Base-by-base conservation (phyloP, 2,329 filamentous ascomycete genomes). In the Ceratocystis colombiana region DNA sequence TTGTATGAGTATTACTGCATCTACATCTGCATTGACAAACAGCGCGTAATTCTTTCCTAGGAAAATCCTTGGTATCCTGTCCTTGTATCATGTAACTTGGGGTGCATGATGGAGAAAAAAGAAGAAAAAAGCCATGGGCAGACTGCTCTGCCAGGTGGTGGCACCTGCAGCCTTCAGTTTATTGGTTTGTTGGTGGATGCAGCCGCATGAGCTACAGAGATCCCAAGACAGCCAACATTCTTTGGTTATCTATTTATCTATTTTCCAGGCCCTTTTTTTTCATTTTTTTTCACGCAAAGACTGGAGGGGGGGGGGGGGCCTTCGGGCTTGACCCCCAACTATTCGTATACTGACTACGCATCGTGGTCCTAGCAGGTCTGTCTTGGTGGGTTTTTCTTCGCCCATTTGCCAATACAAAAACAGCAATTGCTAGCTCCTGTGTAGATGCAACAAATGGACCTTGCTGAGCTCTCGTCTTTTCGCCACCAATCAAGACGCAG, bases 401-500 rank as follows among this genome's bases (percentile, higher is more conserved):
- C 15, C 48, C 4, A 10, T 5, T 37, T 7, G 7, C 1, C 33
- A 33, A 33, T 37, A 10, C 33, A 8, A 10, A 10, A 37, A 37
- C 33, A 10, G 7, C 33, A 37, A 37, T 37, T 10, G 33, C 33
- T 37, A 37, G 33, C 33, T 37, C 33, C 8, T 37, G 7, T 6
- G 30, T 22, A 33, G 30, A 8, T 8, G n/a, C 53, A 63, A n/a
- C 17, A 10, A 28, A 7, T 15, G 8, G 46, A 1, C 53, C 4
- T 12, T n/a, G 41, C 48, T 33, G 61, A 45, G 61, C 46, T 63
- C 28, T 30, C 46, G 12, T 33, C 25, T 22, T 25, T 41, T 61
- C 5, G 25, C 17, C n/a, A 55, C 64, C 46, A 66, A 66, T 66
- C 64, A 66, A 3, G 15, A 4, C 6, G 5, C n/a, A n/a, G 8